Percentiles rank a stretch among this genome's conserved stretches.
These are phyloP conservation scores for Syzygium grande DNA, from an alignment of 345 rosid genomes.

Conservation along the genomic window DNA sequence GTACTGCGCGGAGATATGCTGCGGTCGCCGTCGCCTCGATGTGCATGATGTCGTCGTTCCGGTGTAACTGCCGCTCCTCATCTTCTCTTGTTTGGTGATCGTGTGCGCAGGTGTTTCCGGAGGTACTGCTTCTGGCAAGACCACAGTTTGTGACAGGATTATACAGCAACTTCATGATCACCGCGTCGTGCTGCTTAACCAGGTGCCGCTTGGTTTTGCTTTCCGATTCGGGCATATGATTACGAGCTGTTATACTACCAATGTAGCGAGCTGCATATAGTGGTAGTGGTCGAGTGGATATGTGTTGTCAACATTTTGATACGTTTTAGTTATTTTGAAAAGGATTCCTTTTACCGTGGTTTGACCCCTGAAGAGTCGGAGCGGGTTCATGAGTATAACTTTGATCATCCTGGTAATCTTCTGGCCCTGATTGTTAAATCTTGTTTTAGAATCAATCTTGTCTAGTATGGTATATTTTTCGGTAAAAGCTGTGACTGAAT, in stretches of 20 bases:
- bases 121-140: slow-evolving; percentile 98
- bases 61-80: background rate
- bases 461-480: background rate
- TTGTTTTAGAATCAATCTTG: background rate
- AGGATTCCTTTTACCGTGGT: slow-evolving; percentile 98
- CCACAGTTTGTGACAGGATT: slow-evolving; percentile 98
- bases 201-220: slow-evolving; percentile 30
- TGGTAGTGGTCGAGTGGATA: background rate
- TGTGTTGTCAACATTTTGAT: background rate
- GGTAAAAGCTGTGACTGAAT: background rate
- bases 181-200: slow-evolving; percentile 89
- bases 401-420: slow-evolving; percentile 88
- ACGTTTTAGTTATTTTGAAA: background rate
- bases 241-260: background rate
- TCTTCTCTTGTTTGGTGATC: background rate
- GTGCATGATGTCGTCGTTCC: background rate
- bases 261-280: background rate
- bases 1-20: background rate
- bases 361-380: slow-evolving; percentile 67
- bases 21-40: background rate
- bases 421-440: background rate
- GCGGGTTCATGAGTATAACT: slow-evolving; percentile 91
- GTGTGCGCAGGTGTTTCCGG: slow-evolving; percentile 76
- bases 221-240: background rate
- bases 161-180: slow-evolving; percentile 99